Percentiles rank a stretch among this genome's conserved stretches.
Conservation (phyloP, 2,329 filamentous ascomycete genomes). For the Penicillium polonicum region DNA sequence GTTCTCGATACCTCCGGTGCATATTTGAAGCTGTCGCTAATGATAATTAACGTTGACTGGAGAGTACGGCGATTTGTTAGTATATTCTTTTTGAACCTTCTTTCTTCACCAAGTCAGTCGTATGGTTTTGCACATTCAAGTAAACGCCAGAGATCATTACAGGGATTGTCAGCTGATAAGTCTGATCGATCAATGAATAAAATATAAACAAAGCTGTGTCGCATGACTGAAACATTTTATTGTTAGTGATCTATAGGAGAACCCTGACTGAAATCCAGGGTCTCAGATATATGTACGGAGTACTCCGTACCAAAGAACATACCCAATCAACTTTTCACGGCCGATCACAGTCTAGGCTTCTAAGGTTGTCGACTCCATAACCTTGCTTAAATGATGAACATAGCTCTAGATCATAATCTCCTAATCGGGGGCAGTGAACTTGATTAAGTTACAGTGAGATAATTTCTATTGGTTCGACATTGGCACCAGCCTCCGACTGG, state of each 20-base stretch:
- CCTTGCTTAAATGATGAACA: background rate
- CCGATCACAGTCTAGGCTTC: background rate
- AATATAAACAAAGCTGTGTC: background rate
- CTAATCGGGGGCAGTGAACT: background rate
- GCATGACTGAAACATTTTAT: background rate
- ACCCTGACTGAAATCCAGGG: too few relatives aligned
- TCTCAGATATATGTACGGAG: background rate
- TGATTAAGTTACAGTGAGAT: background rate
- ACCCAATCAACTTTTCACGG: background rate
- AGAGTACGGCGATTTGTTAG: background rate
- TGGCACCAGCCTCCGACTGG: too few relatives aligned
- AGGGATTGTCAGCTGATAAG: background rate
- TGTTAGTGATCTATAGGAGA: background rate
- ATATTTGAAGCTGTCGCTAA: background rate
- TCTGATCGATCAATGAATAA: background rate
- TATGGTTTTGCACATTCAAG: background rate
- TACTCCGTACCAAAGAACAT: background rate
- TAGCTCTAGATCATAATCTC: background rate
- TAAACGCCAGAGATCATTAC: background rate
- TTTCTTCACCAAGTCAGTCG: background rate
- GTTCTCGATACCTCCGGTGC: background rate
- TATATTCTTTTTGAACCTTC: background rate
- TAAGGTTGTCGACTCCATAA: background rate
- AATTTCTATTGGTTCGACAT: background rate
- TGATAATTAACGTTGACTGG: too few relatives aligned